A percentile compares a stretch with the other conserved stretches of the same genome.
These are phyloP conservation scores for Capsella rubella DNA, from an alignment of 441 rosid genomes.

Conservation along the genomic window DNA sequence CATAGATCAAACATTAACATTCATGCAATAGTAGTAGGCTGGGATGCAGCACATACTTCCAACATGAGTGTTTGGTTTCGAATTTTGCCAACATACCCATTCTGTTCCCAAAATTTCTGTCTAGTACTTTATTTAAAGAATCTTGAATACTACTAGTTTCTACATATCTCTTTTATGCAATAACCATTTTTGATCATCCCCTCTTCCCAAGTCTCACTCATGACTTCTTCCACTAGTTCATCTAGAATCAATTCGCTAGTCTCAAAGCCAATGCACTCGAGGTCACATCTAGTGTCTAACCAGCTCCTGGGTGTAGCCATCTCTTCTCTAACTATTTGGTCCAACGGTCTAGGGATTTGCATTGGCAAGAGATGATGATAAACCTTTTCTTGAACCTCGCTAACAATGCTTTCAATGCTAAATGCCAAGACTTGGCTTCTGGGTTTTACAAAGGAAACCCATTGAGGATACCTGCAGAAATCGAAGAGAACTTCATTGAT, in stretches of 20 bases:
- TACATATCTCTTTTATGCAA: no score
- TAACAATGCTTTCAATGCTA: slow-evolving; percentile 22
- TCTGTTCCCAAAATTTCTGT: no score
- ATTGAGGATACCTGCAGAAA: slow-evolving; percentile 64
- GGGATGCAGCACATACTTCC: no score
- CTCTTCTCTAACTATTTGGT: slow-evolving; percentile 74
- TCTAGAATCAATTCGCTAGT: slow-evolving; percentile 66
- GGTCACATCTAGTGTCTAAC: slow-evolving; percentile 67
- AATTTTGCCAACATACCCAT: no score
- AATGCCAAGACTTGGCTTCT: slow-evolving; percentile 45
- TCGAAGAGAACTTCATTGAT: slow-evolving; percentile 81
- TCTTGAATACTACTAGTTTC: no score
- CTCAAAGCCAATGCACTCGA: slow-evolving; percentile 60
- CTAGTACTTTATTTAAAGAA: no score
- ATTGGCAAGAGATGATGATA: slow-evolving; percentile 61
- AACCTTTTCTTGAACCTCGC: slow-evolving; percentile 74
- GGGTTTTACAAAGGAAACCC: slow-evolving; percentile 57
- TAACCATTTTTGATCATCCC: not conserved
- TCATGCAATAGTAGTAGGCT: no score
- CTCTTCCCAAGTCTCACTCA: slow-evolving; percentile 42
- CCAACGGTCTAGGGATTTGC: slow-evolving; percentile 53
- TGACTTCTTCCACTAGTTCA: slow-evolving; percentile 64
- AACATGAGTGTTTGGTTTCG: no score
- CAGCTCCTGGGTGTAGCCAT: slow-evolving; percentile 65
- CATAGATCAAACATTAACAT: no score